phyloP scores from a whole-genome alignment of 2,329 filamentous ascomycete species.

The Plectosphaerella plurivora region DNA sequence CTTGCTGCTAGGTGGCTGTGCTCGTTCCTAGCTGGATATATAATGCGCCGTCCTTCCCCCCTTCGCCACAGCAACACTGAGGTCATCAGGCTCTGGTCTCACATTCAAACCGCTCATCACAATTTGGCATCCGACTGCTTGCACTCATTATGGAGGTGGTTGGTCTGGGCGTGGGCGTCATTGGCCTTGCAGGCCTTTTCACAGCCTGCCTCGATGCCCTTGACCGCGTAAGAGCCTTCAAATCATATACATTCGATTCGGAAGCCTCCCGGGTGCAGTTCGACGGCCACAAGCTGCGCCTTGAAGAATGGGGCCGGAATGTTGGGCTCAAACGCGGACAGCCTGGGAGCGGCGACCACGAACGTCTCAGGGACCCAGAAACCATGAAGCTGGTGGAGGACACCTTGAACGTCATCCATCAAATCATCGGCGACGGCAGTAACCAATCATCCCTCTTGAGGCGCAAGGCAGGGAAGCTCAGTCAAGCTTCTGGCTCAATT shows the following conservation, averaged over 20 bases:
- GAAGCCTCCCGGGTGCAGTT: slow-evolving; percentile 8
- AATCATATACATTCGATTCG: slow-evolving; percentile 7
- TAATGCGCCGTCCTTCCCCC: too few species aligned
- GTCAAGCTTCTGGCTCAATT: too few species aligned
- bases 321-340: slow-evolving; percentile 11
- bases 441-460: not conserved
- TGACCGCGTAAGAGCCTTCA: slow-evolving; percentile 11
- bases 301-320: slow-evolving; percentile 14
- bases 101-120: too few species aligned
- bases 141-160: slow-evolving; percentile 8
- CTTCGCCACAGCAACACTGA: too few species aligned
- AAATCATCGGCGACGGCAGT: not conserved
- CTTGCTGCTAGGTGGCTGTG: too few species aligned
- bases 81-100: too few species aligned
- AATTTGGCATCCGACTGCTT: too few species aligned
- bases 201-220: slow-evolving; percentile 15
- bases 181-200: slow-evolving; percentile 15
- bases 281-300: slow-evolving; percentile 6
- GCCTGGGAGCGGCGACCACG: slow-evolving; percentile 4
- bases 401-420: slow-evolving; percentile 4
- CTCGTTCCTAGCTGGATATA: too few species aligned
- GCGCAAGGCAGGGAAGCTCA: not conserved
- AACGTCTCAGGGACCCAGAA: slow-evolving; percentile 6
- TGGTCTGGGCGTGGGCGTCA: slow-evolving; percentile 10
- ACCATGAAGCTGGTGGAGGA: slow-evolving; percentile 1